Evolutionary conservation across 2,329 filamentous ascomycete genomes (phyloP).

Genomic region (Magnaporthiopsis rhizophila): DNA sequence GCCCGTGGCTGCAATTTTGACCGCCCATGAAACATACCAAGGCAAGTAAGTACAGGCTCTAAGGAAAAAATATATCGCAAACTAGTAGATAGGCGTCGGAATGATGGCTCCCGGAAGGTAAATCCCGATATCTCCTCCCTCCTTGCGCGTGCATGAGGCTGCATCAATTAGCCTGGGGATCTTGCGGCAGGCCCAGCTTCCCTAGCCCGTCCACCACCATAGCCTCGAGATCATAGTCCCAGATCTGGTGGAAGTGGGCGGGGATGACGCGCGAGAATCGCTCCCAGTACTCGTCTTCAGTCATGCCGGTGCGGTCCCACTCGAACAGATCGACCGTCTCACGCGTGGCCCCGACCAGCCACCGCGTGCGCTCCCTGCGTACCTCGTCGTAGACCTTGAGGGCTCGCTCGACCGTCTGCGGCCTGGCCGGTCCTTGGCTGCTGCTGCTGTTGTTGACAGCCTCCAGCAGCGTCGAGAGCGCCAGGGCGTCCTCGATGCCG

Average conservation of each 20-base stretch:
- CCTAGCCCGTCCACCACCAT: slow-evolving; percentile 21
- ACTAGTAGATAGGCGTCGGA: too few species aligned
- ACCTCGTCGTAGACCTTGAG: slow-evolving; percentile 29
- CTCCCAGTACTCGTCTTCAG: slow-evolving; percentile 7
- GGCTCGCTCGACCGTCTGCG: slow-evolving; percentile 17
- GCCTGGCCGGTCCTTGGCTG: background rate
- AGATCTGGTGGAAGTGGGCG: slow-evolving; percentile 25
- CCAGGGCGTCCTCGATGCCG: slow-evolving; percentile 46
- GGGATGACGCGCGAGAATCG: slow-evolving; percentile 28
- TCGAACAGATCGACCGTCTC: slow-evolving; percentile 31
- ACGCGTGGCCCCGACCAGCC: slow-evolving; percentile 31
- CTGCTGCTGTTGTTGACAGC: background rate
- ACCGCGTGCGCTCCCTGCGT: slow-evolving; percentile 32
- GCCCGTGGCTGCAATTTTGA: too few species aligned
- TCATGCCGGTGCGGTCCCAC: slow-evolving; percentile 22
- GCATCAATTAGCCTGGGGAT: too few species aligned
- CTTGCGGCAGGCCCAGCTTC: background rate
- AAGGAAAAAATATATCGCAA: too few species aligned
- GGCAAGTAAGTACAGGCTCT: too few species aligned
- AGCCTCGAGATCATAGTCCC: slow-evolving; percentile 26
- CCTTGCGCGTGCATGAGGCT: too few species aligned
- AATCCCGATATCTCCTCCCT: too few species aligned
- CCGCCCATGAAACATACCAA: too few species aligned
- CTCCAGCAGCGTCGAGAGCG: slow-evolving; percentile 30
- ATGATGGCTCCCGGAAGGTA: too few species aligned